Percentiles rank a stretch among this genome's conserved stretches.
Evolutionary conservation across 305 asterid genomes (phyloP).

Genomic region (Rubia balearica): DNA sequence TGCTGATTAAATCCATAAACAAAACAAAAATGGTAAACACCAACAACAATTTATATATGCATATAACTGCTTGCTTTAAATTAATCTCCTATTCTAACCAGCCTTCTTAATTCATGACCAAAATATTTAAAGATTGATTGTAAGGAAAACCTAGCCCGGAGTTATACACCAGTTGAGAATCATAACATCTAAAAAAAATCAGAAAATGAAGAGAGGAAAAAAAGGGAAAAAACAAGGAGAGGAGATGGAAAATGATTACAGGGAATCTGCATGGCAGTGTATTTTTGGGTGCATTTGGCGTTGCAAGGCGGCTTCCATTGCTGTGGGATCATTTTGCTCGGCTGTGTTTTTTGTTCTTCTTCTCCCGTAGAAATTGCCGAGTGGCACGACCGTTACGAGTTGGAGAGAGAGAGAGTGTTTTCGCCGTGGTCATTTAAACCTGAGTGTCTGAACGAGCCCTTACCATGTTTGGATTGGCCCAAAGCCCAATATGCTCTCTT

Average conservation of each 20-base stretch:
- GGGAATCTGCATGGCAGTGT: conserved; percentile 65
- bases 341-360: conserved; percentile 3
- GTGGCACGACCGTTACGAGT: conserved; percentile 10
- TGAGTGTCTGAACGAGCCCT: too few species aligned
- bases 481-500: background rate
- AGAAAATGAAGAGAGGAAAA: background rate
- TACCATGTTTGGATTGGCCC: background rate
- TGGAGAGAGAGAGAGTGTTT: background rate
- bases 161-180: background rate
- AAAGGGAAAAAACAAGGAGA: background rate
- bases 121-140: background rate
- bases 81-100: background rate
- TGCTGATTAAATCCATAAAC: background rate
- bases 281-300: conserved; percentile 59
- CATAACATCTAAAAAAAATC: background rate
- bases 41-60: background rate
- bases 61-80: background rate
- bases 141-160: background rate
- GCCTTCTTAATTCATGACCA: background rate
- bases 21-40: background rate
- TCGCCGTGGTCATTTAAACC: background rate
- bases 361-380: background rate
- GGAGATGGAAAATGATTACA: conserved; percentile 30
- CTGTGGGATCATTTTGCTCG: conserved; percentile 38
- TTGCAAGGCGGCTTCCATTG: conserved; percentile 72